Conservation (phyloP, 331 rosid genomes). For the Spiraea crenata region DNA sequence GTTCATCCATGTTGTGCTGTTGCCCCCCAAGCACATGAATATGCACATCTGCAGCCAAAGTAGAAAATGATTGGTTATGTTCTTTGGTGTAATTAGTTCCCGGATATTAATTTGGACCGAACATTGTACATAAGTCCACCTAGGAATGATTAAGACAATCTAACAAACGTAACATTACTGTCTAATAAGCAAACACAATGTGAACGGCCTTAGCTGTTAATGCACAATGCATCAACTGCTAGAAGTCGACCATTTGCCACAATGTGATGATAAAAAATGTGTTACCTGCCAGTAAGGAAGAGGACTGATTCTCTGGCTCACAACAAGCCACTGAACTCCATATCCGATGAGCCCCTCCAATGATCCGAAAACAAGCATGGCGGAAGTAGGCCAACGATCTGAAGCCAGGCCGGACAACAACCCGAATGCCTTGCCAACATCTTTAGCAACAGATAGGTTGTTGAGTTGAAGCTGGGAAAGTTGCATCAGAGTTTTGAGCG, state of each 20-base stretch:
- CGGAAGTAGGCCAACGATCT: not conserved
- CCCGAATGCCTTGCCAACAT: constrained; percentile 19
- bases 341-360: constrained; percentile 15
- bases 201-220: no score
- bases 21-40: constrained; percentile 18
- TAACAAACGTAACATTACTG: no score
- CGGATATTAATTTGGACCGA: no score
- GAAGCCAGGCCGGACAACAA: constrained; percentile 19
- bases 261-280: no score
- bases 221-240: no score
- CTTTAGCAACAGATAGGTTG: constrained; percentile 18
- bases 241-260: no score
- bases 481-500: constrained; percentile 13
- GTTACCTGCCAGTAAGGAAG: constrained; percentile 23
- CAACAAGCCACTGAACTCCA: constrained; percentile 22
- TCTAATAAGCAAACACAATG: no score
- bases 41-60: constrained; percentile 17
- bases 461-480: constrained; percentile 19
- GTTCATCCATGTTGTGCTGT: constrained; percentile 25
- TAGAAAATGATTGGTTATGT: not conserved
- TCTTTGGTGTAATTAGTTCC: no score
- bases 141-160: no score
- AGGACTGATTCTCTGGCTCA: constrained; percentile 14
- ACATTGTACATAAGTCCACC: no score
- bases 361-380: constrained; percentile 14